Base-by-base conservation (phyloP, 345 rosid species). In the Populus pruinosa region DNA sequence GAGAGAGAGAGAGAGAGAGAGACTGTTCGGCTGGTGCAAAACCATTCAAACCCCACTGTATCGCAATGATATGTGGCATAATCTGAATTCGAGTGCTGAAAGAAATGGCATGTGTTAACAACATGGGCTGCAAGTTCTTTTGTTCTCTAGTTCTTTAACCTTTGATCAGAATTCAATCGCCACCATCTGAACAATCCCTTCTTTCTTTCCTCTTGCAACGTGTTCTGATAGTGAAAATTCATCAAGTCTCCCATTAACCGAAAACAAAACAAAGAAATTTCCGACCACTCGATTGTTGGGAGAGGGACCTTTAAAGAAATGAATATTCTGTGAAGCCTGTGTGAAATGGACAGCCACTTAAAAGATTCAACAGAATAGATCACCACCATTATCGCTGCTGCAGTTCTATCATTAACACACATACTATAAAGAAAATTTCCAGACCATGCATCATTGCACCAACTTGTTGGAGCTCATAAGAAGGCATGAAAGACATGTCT, bases 341-440 rank as follows among this genome's bases (percentile, higher is more conserved):
- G 44, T 23, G 75, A 71, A 78, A 78, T 65, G 71, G 53, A 78
- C 80, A 49, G 14, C 35, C 80, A 78, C 76, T 71, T 4, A 2
- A 23, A 71, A 64, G 64, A 64, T n/a, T 62, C 64, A 20, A 7
- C 36, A 36, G 43, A 53, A 5, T 33, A 14, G 75, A 62, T 70
- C 65, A 70, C 9, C 53, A 70, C 17, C 69, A 63, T 20, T 44
- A 31, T 77, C 75, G 41, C 36, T 53, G 16, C 21, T 47, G 39
- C 61, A 27, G 31, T 9, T 53, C 39, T 21, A 7, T 23, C 50
- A 59, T 21, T 8, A 59, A 47, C 12, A 4, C 18, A 12, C 18
- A 47, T 62, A 36, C 56, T 20, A 53, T 16, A n/a, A 17, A 66
- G 64, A 35, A 39, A 6, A 55, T 36, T 36, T 67, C 0, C 29